A percentile compares a stretch with the other conserved stretches of the same genome.
These are phyloP conservation scores for Populus ilicifolia DNA, from an alignment of 345 rosid species.

Conservation along the genomic window DNA sequence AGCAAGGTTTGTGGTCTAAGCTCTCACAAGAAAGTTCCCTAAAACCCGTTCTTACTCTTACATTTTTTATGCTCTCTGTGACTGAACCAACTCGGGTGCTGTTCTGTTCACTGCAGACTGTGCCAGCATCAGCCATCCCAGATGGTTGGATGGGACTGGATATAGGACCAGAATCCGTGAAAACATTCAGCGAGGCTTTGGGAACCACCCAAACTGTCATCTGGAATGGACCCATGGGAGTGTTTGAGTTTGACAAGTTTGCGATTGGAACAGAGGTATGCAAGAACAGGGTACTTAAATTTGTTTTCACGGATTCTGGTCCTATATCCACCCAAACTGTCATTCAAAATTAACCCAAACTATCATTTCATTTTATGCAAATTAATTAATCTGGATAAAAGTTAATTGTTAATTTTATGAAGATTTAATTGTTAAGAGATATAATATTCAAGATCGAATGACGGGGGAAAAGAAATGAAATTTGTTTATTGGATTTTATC, in stretches of 20 bases:
- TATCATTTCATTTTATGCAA: no score
- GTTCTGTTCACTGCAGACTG: slow-evolving; percentile 44
- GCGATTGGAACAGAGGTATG: slow-evolving; percentile 67
- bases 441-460: no score
- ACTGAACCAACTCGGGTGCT: neutral
- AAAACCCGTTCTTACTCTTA: neutral
- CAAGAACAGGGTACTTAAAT: neutral
- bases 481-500: neutral
- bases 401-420: no score
- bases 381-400: no score
- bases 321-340: no score
- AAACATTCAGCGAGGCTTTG: slow-evolving; percentile 68
- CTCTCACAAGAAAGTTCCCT: neutral
- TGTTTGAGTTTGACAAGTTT: slow-evolving; percentile 83
- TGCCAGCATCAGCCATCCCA: slow-evolving; percentile 71
- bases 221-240: slow-evolving; percentile 99
- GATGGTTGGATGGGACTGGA: slow-evolving; percentile 98
- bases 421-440: no score
- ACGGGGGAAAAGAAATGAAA: no score
- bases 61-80: neutral
- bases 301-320: no score
- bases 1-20: slow-evolving; percentile 56
- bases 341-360: no score
- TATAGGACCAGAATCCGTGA: slow-evolving; percentile 41
- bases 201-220: slow-evolving; percentile 81